phyloP scores from a whole-genome alignment of 768 basidiomycete species.

The Psilocybe tampanensis region DNA sequence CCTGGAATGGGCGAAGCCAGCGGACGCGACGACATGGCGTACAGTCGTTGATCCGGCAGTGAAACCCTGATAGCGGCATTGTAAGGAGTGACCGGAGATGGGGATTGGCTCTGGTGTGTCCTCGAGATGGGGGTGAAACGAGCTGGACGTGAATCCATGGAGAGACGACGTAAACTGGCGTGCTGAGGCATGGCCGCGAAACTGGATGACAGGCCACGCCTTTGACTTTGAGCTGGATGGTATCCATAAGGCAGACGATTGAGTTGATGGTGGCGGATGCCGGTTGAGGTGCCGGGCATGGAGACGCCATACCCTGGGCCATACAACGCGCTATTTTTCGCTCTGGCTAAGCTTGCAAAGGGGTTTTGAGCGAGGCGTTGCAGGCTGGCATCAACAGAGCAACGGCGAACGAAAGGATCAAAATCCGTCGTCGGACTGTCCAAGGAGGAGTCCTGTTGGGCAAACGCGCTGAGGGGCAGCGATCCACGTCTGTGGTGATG shows the following conservation, averaged over 20 bases:
- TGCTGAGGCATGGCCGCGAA: slow-evolving; percentile 36
- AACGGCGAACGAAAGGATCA: slow-evolving; percentile 44
- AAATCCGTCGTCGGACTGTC: slow-evolving; percentile 39
- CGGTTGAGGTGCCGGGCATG: slow-evolving; percentile 21
- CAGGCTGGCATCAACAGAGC: slow-evolving; percentile 50
- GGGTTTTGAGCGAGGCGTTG: slow-evolving; percentile 53
- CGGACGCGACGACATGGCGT: slow-evolving; percentile 48
- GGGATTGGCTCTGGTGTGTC: slow-evolving; percentile 38
- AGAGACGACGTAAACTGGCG: slow-evolving; percentile 41
- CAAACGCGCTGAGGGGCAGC: slow-evolving; percentile 49
- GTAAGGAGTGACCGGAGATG: slow-evolving; percentile 45
- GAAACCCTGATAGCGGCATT: slow-evolving; percentile 44
- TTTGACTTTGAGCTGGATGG: slow-evolving; percentile 18
- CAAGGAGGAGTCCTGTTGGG: slow-evolving; percentile 27
- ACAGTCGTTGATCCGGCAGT: slow-evolving; percentile 52
- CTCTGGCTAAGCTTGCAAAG: slow-evolving; percentile 50
- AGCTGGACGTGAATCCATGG: slow-evolving; percentile 42
- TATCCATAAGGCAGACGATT: slow-evolving; percentile 33
- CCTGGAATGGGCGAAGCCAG: slow-evolving; percentile 50
- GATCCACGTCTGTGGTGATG: slow-evolving; percentile 54
- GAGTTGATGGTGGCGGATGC: slow-evolving; percentile 27
- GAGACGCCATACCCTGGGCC: slow-evolving; percentile 39
- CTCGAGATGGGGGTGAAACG: slow-evolving; percentile 35
- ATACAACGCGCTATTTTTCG: slow-evolving; percentile 50
- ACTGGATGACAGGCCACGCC: slow-evolving; percentile 17